These are phyloP conservation scores for Microdochium bolleyi DNA, from an alignment of 2,329 filamentous ascomycete genomes.

Conservation along the genomic window DNA sequence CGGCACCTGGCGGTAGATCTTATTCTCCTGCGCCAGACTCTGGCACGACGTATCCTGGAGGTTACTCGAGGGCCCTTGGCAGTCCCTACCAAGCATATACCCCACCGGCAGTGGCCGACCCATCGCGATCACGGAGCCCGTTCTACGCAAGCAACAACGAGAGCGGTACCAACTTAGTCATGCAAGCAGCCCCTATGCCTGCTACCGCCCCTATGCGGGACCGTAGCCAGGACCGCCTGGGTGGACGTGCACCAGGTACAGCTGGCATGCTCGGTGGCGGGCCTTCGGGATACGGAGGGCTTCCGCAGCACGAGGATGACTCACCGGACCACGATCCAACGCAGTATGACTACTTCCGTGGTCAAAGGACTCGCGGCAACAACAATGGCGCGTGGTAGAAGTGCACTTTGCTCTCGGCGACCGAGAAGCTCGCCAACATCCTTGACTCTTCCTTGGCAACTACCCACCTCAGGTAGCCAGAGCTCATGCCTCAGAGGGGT, in stretches of 20 bases:
- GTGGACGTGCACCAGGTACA: constrained; percentile 14
- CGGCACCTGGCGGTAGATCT: constrained; percentile 12
- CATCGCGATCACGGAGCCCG: constrained; percentile 32
- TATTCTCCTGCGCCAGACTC: constrained; percentile 12
- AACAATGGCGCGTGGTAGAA: not conserved
- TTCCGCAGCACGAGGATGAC: constrained; percentile 45
- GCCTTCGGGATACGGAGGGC: constrained; percentile 49
- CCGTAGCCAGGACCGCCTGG: constrained; percentile 19
- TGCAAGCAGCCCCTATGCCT: constrained; percentile 44
- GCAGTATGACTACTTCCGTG: constrained; percentile 50
- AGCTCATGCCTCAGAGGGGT: no score
- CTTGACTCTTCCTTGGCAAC: no score
- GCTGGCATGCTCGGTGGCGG: constrained; percentile 49
- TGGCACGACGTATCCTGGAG: constrained; percentile 15
- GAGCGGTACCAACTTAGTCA: constrained; percentile 44
- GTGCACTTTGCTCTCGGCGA: not conserved
- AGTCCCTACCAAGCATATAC: constrained; percentile 10
- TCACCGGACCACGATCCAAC: constrained; percentile 30
- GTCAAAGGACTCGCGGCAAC: not conserved
- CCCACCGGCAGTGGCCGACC: constrained; percentile 12
- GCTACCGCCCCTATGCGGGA: constrained; percentile 24
- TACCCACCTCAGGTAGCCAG: no score
- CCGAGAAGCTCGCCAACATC: not conserved
- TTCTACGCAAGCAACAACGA: constrained; percentile 44
- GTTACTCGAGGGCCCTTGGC: constrained; percentile 14